Evolutionary conservation across 306 rosid genomes (phyloP).

Genomic region (Amphicarpaea edgeworthii): DNA sequence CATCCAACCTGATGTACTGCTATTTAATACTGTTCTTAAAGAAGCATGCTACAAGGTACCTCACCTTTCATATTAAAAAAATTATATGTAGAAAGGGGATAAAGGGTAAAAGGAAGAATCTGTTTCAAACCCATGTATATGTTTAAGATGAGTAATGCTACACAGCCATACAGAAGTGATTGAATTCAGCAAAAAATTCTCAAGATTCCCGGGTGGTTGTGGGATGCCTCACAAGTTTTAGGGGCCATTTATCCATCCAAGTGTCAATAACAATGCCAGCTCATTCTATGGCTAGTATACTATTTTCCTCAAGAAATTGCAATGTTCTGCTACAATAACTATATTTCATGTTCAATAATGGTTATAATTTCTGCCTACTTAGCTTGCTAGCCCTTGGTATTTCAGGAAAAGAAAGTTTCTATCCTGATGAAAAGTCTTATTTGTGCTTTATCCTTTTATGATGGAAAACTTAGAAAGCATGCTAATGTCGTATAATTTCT

Average conservation of each 20-base stretch:
- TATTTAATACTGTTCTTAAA: constrained; percentile 70
- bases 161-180: neutral
- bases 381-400: constrained; percentile 20
- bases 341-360: constrained; percentile 3
- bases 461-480: constrained; percentile 20
- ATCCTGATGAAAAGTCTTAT: constrained; percentile 10
- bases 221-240: constrained; percentile 18
- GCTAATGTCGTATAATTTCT: constrained; percentile 28
- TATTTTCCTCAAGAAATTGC: constrained; percentile 29
- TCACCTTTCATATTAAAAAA: constrained; percentile 24
- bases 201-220: constrained; percentile 1
- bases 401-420: neutral
- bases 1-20: constrained; percentile 59
- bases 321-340: constrained; percentile 1
- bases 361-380: constrained; percentile 20
- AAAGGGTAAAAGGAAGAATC: constrained; percentile 34
- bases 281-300: neutral
- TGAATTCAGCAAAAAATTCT: neutral
- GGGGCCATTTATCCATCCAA: constrained; percentile 22
- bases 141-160: neutral
- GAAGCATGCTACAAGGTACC: constrained; percentile 72
- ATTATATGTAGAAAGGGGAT: constrained; percentile 14
- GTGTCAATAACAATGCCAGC: constrained; percentile 7
- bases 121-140: constrained; percentile 3
- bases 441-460: constrained; percentile 2